These are phyloP conservation scores for Boletus sensibilis DNA, from an alignment of 768 basidiomycete genomes.

Conservation along the genomic window DNA sequence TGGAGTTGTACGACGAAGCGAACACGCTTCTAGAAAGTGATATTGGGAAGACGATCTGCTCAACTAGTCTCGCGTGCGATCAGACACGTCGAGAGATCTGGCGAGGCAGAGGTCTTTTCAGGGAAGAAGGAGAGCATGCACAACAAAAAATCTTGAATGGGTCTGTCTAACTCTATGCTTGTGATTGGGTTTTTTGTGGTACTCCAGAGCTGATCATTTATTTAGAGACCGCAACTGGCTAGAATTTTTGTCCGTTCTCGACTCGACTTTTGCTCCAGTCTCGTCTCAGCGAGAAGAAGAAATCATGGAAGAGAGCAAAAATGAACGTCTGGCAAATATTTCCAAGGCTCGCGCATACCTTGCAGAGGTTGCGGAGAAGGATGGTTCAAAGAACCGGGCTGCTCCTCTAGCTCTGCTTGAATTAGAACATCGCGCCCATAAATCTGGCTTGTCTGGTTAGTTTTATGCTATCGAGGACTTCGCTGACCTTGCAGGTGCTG, in stretches of 20 bases:
- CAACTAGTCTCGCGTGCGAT: conserved; percentile 69
- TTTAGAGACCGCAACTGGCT: conserved; percentile 84
- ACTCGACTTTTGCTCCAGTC: conserved; percentile 56
- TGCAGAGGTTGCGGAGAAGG: conserved; percentile 53
- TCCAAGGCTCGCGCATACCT: conserved; percentile 52
- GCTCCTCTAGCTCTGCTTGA: conserved; percentile 73
- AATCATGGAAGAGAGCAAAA: conserved; percentile 37
- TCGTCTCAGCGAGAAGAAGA: conserved; percentile 24
- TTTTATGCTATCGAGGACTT: neutral
- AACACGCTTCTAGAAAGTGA: conserved; percentile 66
- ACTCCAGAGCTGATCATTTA: conserved; percentile 20
- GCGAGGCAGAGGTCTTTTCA: conserved; percentile 50
- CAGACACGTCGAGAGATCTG: conserved; percentile 74
- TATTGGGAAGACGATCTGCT: conserved; percentile 63
- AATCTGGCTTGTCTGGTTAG: conserved; percentile 46
- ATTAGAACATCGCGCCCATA: conserved; percentile 59
- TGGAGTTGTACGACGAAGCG: conserved; percentile 69
- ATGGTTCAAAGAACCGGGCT: conserved; percentile 73
- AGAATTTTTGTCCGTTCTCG: conserved; percentile 73
- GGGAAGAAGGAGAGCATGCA: conserved; percentile 63
- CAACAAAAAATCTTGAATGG: conserved; percentile 57
- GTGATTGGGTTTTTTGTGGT: conserved; percentile 4
- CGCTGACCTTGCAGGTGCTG: neutral
- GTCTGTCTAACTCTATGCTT: conserved; percentile 38
- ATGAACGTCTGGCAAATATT: conserved; percentile 39